A percentile compares a stretch with the other conserved stretches of the same genome.
Conservation (phyloP, 1,284 basidiomycete species). For the Agaricales sp. region DNA sequence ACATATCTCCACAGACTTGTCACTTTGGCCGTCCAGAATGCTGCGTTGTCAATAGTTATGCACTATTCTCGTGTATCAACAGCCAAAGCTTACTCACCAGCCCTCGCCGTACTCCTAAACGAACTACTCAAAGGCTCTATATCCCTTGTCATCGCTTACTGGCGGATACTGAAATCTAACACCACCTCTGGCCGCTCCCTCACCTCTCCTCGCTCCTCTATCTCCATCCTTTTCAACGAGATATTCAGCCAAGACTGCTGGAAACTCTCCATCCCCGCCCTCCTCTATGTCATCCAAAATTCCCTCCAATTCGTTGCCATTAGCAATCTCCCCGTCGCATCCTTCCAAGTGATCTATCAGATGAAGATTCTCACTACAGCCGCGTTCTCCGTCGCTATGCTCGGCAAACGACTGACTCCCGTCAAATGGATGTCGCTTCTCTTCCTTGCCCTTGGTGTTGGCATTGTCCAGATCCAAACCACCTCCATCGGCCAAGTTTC, state of each 20-base stretch:
- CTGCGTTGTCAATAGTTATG: conserved; percentile 92
- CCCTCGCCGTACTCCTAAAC: conserved; percentile 87
- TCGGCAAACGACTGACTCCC: conserved; percentile 63
- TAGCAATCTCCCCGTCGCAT: conserved; percentile 83
- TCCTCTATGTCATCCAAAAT: conserved; percentile 94
- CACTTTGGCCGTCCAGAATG: conserved; percentile 93
- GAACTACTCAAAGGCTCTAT: conserved; percentile 91
- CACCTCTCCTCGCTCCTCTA: conserved; percentile 4
- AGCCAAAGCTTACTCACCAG: conserved; percentile 78
- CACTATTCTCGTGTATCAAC: conserved; percentile 89
- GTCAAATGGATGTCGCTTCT: conserved; percentile 81
- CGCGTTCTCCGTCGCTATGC: conserved; percentile 78
- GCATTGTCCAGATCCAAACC: conserved; percentile 83
- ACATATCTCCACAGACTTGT: conserved; percentile 51
- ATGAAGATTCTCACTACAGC: conserved; percentile 97
- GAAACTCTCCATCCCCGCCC: conserved; percentile 94
- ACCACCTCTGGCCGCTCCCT: background rate
- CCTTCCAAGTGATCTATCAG: conserved; percentile 89
- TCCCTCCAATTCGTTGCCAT: conserved; percentile 93
- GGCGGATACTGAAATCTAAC: conserved; percentile 20
- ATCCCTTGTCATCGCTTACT: conserved; percentile 68
- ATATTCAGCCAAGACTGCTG: conserved; percentile 83
- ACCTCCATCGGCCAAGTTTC: conserved; percentile 14
- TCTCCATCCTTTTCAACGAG: conserved; percentile 14
- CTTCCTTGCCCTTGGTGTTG: conserved; percentile 82